Percentiles rank a stretch among this genome's conserved stretches.
These are phyloP conservation scores for Dryas integrifolia DNA, from an alignment of 331 rosid genomes.

Conservation along the genomic window DNA sequence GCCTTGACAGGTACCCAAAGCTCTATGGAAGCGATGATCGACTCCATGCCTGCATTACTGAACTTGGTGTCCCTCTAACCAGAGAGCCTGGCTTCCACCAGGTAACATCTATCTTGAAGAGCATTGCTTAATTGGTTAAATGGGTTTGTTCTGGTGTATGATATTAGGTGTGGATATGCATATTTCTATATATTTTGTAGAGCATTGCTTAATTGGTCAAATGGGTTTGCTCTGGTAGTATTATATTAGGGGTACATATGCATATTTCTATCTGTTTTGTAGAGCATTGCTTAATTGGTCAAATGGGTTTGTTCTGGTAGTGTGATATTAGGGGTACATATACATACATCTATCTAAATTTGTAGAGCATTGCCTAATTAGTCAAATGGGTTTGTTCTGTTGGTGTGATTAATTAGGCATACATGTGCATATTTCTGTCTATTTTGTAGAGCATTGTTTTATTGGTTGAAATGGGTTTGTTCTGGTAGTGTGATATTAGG, in stretches of 20 bases:
- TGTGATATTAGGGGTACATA: too few species aligned
- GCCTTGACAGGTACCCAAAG: conserved; percentile 70
- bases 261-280: not conserved
- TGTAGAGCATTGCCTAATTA: not conserved
- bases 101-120: conserved; percentile 29
- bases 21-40: conserved; percentile 84
- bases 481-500: conserved; percentile 65
- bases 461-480: not conserved
- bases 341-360: not conserved
- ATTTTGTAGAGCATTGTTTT: not conserved
- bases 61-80: conserved; percentile 63
- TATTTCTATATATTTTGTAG: not conserved
- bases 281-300: not conserved
- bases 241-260: too few species aligned
- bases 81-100: conserved; percentile 78
- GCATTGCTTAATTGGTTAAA: not conserved
- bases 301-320: not conserved
- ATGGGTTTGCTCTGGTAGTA: not conserved
- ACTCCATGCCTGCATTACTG: conserved; percentile 74
- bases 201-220: not conserved
- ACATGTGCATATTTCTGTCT: not conserved
- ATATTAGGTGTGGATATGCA: too few species aligned
- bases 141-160: not conserved
- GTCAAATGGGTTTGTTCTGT: not conserved
- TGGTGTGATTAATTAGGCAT: not conserved